Evolutionary conservation across 1,284 basidiomycete genomes (phyloP).

Genomic region (Ustilago vetiveriae): DNA sequence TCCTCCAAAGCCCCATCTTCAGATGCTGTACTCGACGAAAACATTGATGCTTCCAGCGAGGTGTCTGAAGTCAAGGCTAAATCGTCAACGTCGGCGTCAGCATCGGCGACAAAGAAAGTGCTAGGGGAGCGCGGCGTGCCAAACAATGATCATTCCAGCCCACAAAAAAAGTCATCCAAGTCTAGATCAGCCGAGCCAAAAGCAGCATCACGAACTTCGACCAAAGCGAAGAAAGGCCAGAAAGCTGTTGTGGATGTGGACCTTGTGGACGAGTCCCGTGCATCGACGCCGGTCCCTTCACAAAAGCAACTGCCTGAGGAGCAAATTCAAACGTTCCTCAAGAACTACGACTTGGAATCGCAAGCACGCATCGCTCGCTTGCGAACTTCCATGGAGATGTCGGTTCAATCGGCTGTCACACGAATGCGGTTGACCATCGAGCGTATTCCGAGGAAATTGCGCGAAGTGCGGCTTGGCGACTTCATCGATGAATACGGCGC

Average conservation of each 20-base stretch:
- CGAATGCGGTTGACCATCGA: slow-evolving; percentile 35
- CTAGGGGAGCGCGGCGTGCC: slow-evolving; percentile 33
- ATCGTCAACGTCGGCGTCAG: slow-evolving; percentile 3
- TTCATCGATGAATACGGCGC: slow-evolving; percentile 48
- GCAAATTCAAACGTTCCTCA: slow-evolving; percentile 43
- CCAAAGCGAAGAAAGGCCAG: slow-evolving; percentile 18
- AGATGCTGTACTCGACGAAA: slow-evolving; percentile 26
- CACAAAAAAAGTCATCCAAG: slow-evolving; percentile 1
- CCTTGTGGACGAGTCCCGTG: slow-evolving; percentile 2
- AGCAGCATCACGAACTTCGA: slow-evolving; percentile 6
- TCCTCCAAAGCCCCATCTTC: slow-evolving; percentile 27
- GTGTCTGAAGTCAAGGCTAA: slow-evolving; percentile 9
- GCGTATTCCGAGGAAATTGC: slow-evolving; percentile 45
- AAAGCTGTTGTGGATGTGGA: slow-evolving; percentile 5
- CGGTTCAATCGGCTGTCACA: slow-evolving; percentile 25
- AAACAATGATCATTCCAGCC: slow-evolving; percentile 10
- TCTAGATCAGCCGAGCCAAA: slow-evolving; percentile 1
- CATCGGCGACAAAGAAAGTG: slow-evolving; percentile 15
- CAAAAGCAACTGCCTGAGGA: slow-evolving; percentile 44
- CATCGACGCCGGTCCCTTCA: slow-evolving; percentile 27
- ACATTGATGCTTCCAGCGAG: neutral
- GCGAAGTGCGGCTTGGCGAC: slow-evolving; percentile 31
- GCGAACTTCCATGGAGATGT: slow-evolving; percentile 18
- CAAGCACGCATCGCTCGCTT: slow-evolving; percentile 22
- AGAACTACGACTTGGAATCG: slow-evolving; percentile 51